Conservation (phyloP, 148 eudicot species). For the Talinum fruticosum region DNA sequence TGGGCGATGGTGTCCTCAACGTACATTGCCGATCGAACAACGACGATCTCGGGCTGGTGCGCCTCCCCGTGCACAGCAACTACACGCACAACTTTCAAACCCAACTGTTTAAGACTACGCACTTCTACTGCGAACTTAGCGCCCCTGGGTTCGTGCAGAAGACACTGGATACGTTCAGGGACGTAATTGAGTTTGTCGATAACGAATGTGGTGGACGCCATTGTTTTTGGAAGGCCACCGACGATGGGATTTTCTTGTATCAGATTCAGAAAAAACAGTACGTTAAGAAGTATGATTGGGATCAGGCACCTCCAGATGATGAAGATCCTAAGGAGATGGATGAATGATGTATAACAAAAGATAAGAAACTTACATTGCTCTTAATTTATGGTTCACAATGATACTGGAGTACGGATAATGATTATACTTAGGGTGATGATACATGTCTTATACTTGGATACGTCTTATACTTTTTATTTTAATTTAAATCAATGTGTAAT, state of each 20-base stretch:
- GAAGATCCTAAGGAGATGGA: background rate
- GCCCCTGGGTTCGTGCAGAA: conserved; percentile 1
- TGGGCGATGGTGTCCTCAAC: conserved; percentile 19
- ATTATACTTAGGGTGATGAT: no score
- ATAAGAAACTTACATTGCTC: no score
- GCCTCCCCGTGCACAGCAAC: conserved; percentile 30
- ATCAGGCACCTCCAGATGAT: background rate
- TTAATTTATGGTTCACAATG: no score
- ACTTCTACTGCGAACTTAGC: conserved; percentile 20
- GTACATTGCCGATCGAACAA: conserved; percentile 28
- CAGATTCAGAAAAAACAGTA: conserved; percentile 25
- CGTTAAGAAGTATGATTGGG: conserved; percentile 25
- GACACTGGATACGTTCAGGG: conserved; percentile 21
- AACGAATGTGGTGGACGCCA: conserved; percentile 33
- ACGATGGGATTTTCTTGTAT: conserved; percentile 28
- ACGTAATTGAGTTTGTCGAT: conserved; percentile 30
- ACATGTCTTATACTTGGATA: no score
- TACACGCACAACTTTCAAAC: conserved; percentile 28
- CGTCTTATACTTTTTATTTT: no score
- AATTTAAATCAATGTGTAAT: no score
- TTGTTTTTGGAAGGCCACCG: conserved; percentile 32
- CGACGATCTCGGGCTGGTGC: conserved; percentile 29
- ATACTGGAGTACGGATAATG: no score
- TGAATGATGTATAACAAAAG: no score
- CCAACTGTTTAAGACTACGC: conserved; percentile 16